These are phyloP conservation scores for Clavispora vitiphila DNA, from an alignment of 805 yeast genomes.

Conservation along the genomic window DNA sequence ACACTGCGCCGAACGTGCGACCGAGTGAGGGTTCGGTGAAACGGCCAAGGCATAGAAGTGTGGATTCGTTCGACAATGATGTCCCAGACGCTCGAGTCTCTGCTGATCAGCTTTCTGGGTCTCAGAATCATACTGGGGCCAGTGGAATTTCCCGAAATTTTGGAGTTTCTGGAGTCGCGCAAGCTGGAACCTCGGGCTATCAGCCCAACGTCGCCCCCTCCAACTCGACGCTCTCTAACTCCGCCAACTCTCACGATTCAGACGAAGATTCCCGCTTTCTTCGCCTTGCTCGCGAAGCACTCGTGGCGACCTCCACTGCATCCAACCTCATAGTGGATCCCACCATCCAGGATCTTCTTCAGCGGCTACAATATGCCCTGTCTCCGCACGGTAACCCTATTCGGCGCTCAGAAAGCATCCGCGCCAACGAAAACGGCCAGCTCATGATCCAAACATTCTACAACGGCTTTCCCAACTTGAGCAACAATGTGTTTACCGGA, in stretches of 20 bases:
- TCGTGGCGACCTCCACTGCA: slow-evolving; percentile 46
- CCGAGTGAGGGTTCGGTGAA: not conserved
- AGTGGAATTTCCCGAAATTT: too few species aligned
- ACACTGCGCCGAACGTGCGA: not conserved
- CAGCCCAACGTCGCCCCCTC: not conserved
- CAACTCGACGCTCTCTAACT: not conserved
- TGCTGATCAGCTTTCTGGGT: too few species aligned
- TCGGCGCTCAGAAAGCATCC: slow-evolving; percentile 25
- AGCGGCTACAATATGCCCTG: slow-evolving; percentile 53
- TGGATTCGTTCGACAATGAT: not conserved
- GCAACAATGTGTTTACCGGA: slow-evolving; percentile 33
- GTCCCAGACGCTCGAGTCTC: not conserved
- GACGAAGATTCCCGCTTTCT: slow-evolving; percentile 53
- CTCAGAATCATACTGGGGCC: too few species aligned
- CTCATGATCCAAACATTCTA: slow-evolving; percentile 39
- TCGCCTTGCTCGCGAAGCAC: slow-evolving; percentile 57
- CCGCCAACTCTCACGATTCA: too few species aligned
- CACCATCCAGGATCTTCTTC: slow-evolving; percentile 53
- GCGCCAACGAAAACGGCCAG: slow-evolving; percentile 36
- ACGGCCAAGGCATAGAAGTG: not conserved
- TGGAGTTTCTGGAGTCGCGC: too few species aligned
- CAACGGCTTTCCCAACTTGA: slow-evolving; percentile 38
- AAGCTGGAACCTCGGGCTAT: too few species aligned
- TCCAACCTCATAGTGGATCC: slow-evolving; percentile 50
- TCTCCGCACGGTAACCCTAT: slow-evolving; percentile 55